Conservation (phyloP, 805 yeast genomes). For the Ogataea henricii region DNA sequence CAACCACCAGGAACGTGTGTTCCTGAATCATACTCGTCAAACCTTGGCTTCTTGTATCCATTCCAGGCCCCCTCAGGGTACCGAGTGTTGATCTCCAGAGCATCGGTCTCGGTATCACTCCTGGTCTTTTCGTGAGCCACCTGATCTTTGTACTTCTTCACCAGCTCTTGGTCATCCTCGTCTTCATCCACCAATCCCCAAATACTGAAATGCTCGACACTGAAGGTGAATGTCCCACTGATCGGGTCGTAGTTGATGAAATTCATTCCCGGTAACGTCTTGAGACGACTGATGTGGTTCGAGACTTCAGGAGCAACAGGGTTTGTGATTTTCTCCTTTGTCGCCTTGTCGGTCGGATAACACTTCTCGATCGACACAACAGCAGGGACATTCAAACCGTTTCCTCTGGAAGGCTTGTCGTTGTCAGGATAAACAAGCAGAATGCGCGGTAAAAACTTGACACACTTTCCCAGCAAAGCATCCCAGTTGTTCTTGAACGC, state of each 20-base stretch:
- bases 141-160: constrained; percentile 32
- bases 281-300: constrained; percentile 51
- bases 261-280: constrained; percentile 66
- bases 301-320: constrained; percentile 44
- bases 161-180: constrained; percentile 52
- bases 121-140: constrained; percentile 28
- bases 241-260: constrained; percentile 79
- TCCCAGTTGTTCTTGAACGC: constrained; percentile 46
- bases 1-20: constrained; percentile 36
- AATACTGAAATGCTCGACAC: constrained; percentile 87
- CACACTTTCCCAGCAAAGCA: constrained; percentile 42
- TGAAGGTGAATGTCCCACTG: constrained; percentile 74
- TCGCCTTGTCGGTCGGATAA: constrained; percentile 44
- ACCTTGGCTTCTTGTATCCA: constrained; percentile 26
- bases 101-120: constrained; percentile 17
- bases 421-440: constrained; percentile 66
- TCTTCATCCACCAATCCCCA: constrained; percentile 86
- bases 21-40: constrained; percentile 26
- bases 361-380: constrained; percentile 65
- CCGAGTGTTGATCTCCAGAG: constrained; percentile 26
- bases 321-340: constrained; percentile 30
- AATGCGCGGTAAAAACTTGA: constrained; percentile 49
- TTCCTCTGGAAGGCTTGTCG: constrained; percentile 62
- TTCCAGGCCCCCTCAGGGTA: constrained; percentile 13
- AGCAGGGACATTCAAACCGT: constrained; percentile 77